Percentiles rank a stretch among this genome's conserved stretches.
Evolutionary conservation across 352 stramenopile species (phyloP).

Genomic region (Phytophthora fragariaefolia): DNA sequence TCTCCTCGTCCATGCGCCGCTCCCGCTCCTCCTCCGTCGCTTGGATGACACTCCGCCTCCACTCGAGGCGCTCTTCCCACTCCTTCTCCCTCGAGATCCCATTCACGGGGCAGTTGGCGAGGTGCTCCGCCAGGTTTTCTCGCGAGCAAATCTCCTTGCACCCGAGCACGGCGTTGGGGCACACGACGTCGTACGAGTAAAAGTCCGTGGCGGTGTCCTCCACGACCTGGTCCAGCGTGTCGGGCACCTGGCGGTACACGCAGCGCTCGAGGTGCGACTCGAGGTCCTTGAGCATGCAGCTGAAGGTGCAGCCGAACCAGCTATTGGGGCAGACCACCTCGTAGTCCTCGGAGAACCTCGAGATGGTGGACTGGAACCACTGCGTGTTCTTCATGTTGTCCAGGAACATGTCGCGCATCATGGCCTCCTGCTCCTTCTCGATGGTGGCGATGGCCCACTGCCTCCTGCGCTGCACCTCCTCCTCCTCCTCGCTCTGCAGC

Average conservation of each 20-base stretch:
- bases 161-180: slow-evolving; percentile 80
- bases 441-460: slow-evolving; percentile 82
- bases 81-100: slow-evolving; percentile 80
- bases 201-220: slow-evolving; percentile 71
- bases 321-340: slow-evolving; percentile 88
- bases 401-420: slow-evolving; percentile 85
- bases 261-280: slow-evolving; percentile 73
- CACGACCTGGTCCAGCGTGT: slow-evolving; percentile 69
- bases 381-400: slow-evolving; percentile 91
- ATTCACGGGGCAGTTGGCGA: slow-evolving; percentile 70
- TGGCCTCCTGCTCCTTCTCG: slow-evolving; percentile 82
- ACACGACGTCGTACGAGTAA: slow-evolving; percentile 86
- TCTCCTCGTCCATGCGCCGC: slow-evolving; percentile 69
- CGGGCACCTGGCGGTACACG: slow-evolving; percentile 78
- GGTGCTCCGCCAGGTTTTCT: slow-evolving; percentile 70
- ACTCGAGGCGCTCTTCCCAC: slow-evolving; percentile 77
- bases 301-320: slow-evolving; percentile 88
- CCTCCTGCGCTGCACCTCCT: slow-evolving; percentile 66
- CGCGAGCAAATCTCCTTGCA: slow-evolving; percentile 83
- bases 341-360: slow-evolving; percentile 79
- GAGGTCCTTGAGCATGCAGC: slow-evolving; percentile 84
- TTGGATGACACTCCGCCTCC: slow-evolving; percentile 66
- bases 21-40: slow-evolving; percentile 79
- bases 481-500: slow-evolving; percentile 78
- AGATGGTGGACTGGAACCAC: slow-evolving; percentile 90